Conservation (phyloP, 805 yeast species). For the Blastobotrys parvus region DNA sequence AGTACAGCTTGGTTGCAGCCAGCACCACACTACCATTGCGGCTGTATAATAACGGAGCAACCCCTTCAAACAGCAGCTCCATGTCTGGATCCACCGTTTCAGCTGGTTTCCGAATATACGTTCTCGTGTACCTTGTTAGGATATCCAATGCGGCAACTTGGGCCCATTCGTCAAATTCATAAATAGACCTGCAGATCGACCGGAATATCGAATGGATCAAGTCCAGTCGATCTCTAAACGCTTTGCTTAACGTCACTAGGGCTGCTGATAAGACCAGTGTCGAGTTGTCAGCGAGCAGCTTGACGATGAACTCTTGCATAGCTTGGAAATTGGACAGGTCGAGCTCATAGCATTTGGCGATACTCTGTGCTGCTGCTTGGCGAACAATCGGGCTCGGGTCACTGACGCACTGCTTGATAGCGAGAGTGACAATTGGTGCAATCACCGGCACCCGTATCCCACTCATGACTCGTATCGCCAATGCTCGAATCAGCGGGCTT, state of each 20-base stretch:
- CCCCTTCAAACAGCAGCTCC: conserved; percentile 40
- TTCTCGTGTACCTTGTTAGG: conserved; percentile 57
- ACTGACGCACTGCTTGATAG: conserved; percentile 55
- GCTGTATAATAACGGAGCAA: conserved; percentile 41
- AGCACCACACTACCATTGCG: conserved; percentile 53
- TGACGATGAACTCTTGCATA: conserved; percentile 40
- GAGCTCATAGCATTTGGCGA: conserved; percentile 47
- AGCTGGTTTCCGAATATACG: conserved; percentile 53
- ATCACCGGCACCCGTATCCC: conserved; percentile 79
- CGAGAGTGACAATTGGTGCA: conserved; percentile 65
- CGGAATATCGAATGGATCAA: conserved; percentile 66
- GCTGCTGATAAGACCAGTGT: conserved; percentile 64
- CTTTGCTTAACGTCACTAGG: conserved; percentile 43
- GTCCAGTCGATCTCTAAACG: conserved; percentile 51
- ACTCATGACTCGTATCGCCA: conserved; percentile 70
- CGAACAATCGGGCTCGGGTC: conserved; percentile 78
- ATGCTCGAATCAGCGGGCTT: conserved; percentile 56
- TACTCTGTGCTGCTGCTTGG: conserved; percentile 67
- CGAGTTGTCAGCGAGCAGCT: conserved; percentile 57
- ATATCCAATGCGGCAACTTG: conserved; percentile 52
- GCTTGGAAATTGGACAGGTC: conserved; percentile 40
- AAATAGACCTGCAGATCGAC: conserved; percentile 38
- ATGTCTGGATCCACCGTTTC: conserved; percentile 44
- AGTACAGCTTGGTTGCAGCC: conserved; percentile 48
- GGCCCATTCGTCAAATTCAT: conserved; percentile 64